phyloP scores from a whole-genome alignment of 2,329 filamentous ascomycete species.

The Tympanopsis confertula region DNA sequence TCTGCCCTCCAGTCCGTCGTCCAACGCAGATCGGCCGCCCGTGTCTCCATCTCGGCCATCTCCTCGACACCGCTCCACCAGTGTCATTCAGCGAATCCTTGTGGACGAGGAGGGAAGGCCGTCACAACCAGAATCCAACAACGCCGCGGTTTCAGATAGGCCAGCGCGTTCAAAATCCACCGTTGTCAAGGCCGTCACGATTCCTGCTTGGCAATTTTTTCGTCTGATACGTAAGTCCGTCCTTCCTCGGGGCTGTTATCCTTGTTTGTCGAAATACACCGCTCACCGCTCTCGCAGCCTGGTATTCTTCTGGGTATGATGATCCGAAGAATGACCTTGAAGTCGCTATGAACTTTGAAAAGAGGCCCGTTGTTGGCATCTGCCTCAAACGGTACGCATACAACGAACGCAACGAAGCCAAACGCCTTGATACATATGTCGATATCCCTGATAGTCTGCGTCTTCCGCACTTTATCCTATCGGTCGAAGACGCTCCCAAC shows the following conservation, averaged over 20 bases:
- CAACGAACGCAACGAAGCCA: constrained; percentile 54
- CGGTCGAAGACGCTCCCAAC: constrained; percentile 51
- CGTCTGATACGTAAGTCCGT: constrained; percentile 67
- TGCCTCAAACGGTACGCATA: constrained; percentile 85
- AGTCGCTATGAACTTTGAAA: constrained; percentile 77
- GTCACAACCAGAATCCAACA: background rate
- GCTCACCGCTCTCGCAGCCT: background rate
- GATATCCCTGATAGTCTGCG: constrained; percentile 78
- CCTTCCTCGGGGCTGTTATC: constrained; percentile 2
- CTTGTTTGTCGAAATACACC: constrained; percentile 8
- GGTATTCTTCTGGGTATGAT: background rate
- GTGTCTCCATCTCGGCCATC: constrained; percentile 15
- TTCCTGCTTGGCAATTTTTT: constrained; percentile 97
- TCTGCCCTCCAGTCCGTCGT: background rate
- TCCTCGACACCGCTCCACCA: constrained; percentile 38
- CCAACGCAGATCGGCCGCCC: no score
- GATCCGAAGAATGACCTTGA: constrained; percentile 57
- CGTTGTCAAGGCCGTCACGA: constrained; percentile 70
- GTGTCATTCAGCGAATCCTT: constrained; percentile 49
- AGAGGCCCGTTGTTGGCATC: constrained; percentile 78
- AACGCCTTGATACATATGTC: constrained; percentile 68
- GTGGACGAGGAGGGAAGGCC: constrained; percentile 35
- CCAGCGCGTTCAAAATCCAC: constrained; percentile 33
- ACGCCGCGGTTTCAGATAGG: constrained; percentile 19
- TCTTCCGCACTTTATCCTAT: constrained; percentile 75